These are phyloP conservation scores for Komagataella mondaviorum DNA, from an alignment of 805 yeast genomes.

Conservation along the genomic window DNA sequence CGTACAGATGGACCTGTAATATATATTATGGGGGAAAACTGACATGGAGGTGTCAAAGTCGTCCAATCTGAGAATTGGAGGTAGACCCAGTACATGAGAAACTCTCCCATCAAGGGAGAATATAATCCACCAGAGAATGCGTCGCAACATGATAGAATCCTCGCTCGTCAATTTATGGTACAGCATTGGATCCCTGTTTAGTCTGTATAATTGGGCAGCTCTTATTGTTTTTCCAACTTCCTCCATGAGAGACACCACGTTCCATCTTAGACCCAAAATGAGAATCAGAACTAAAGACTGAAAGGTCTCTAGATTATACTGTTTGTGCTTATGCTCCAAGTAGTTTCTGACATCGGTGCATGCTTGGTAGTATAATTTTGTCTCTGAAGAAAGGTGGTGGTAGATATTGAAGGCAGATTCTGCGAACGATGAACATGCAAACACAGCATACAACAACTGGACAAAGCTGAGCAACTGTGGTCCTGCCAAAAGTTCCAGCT, in stretches of 20 bases:
- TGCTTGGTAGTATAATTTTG: background rate
- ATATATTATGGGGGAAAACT: background rate
- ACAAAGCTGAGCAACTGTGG: background rate
- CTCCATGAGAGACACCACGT: background rate
- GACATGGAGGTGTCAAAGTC: background rate
- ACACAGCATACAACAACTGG: background rate
- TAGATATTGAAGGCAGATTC: background rate
- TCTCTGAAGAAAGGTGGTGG: background rate
- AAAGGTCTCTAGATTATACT: background rate
- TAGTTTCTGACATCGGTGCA: background rate
- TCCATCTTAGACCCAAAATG: background rate
- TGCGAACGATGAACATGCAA: background rate
- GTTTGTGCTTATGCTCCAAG: background rate
- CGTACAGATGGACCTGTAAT: background rate
- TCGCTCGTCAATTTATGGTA: background rate
- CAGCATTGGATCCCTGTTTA: background rate
- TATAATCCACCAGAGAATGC: background rate
- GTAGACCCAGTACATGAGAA: background rate
- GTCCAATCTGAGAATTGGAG: background rate
- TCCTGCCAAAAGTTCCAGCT: background rate
- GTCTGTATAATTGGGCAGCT: background rate
- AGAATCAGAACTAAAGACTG: background rate
- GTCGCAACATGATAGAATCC: background rate
- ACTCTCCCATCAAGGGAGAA: background rate
- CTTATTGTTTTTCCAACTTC: background rate